Conservation (phyloP, 2,329 filamentous ascomycete species). For the Bipolaris oryzae region DNA sequence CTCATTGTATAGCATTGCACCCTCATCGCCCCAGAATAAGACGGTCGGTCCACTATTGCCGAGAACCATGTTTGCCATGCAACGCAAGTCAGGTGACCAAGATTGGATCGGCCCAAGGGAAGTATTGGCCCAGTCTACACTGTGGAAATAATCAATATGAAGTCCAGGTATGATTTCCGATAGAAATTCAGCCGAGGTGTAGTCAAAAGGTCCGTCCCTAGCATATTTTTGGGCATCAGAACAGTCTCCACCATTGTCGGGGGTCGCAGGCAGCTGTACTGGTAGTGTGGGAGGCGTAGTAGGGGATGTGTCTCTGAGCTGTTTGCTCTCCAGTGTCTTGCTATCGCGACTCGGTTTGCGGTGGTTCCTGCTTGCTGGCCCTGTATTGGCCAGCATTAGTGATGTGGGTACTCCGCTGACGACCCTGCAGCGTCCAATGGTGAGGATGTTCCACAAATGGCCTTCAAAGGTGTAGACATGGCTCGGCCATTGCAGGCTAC, state of each 20-base stretch:
- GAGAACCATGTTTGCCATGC: slow-evolving; percentile 80
- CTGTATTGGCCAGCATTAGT: slow-evolving; percentile 17
- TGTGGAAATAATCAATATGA: slow-evolving; percentile 73
- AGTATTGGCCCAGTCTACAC: slow-evolving; percentile 73
- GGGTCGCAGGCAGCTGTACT: background rate
- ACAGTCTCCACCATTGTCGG: background rate
- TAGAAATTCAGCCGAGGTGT: slow-evolving; percentile 19
- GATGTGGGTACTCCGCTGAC: slow-evolving; percentile 35
- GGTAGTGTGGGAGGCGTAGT: slow-evolving; percentile 33
- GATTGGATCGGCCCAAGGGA: slow-evolving; percentile 72
- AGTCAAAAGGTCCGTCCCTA: slow-evolving; percentile 19
- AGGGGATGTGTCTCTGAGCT: slow-evolving; percentile 48
- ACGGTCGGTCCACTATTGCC: slow-evolving; percentile 59
- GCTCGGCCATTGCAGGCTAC: slow-evolving; percentile 16
- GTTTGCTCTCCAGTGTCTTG: slow-evolving; percentile 52
- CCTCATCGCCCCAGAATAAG: slow-evolving; percentile 58
- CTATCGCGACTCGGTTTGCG: slow-evolving; percentile 17
- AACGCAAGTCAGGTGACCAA: slow-evolving; percentile 72
- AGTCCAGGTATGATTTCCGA: background rate
- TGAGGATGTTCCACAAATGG: slow-evolving; percentile 35
- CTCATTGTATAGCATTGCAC: slow-evolving; percentile 49
- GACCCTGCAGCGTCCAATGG: slow-evolving; percentile 31
- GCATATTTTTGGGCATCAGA: background rate
- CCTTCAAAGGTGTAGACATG: slow-evolving; percentile 34
- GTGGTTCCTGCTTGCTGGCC: slow-evolving; percentile 6